These are phyloP conservation scores for Nicotiana knightiana DNA, from an alignment of 257 asterid genomes.

Conservation along the genomic window DNA sequence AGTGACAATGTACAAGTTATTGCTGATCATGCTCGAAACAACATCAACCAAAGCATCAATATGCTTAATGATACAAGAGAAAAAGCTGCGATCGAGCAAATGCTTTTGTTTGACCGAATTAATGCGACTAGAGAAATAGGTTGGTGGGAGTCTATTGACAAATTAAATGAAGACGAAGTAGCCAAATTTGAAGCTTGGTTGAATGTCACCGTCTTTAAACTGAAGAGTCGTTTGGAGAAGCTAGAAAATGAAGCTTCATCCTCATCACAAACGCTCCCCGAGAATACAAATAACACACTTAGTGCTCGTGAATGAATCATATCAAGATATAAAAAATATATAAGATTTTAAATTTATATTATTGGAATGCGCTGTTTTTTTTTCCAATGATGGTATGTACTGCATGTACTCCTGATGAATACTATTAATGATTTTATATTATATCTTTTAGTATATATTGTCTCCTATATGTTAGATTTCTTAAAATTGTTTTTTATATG, in stretches of 20 bases:
- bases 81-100: too few relatives aligned
- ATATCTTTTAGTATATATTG: not conserved
- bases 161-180: too few relatives aligned
- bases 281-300: not conserved
- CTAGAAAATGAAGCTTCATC: not conserved
- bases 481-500: not conserved
- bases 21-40: not conserved
- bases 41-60: not conserved
- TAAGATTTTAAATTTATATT: not conserved
- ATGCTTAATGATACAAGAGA: not conserved
- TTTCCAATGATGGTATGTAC: not conserved
- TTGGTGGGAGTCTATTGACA: too few relatives aligned
- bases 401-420: not conserved
- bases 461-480: not conserved
- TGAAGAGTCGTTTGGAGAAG: not conserved
- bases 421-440: not conserved
- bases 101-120: too few relatives aligned
- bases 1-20: too few relatives aligned
- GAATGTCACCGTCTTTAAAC: not conserved
- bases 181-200: not conserved
- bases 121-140: too few relatives aligned
- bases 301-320: not conserved
- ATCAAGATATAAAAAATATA: not conserved
- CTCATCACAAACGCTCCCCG: not conserved
- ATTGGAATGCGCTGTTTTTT: not conserved